These are phyloP conservation scores for Paramyrothecium roridum DNA, from an alignment of 2,329 filamentous ascomycete species.

Conservation along the genomic window DNA sequence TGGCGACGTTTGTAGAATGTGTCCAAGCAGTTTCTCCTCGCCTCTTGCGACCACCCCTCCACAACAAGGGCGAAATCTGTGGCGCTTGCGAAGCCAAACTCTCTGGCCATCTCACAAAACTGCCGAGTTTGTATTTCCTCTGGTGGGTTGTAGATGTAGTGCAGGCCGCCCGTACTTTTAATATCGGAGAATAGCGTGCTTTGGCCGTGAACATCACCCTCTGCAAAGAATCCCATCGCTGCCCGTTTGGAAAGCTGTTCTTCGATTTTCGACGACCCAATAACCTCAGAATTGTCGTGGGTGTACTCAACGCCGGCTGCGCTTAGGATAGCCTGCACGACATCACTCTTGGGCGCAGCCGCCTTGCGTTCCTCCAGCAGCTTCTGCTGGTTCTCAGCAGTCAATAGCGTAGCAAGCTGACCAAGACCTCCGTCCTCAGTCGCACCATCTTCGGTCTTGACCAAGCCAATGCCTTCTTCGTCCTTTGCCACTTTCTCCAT, in stretches of 20 bases:
- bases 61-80: slow-evolving; percentile 88
- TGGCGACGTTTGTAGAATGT: slow-evolving; percentile 72
- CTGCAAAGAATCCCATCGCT: slow-evolving; percentile 51
- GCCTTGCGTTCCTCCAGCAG: slow-evolving; percentile 28
- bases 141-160: slow-evolving; percentile 65
- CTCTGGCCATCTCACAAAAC: slow-evolving; percentile 85
- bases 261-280: slow-evolving; percentile 91
- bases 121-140: slow-evolving; percentile 72
- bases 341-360: slow-evolving; percentile 57
- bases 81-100: slow-evolving; percentile 71
- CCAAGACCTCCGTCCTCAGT: slow-evolving; percentile 66
- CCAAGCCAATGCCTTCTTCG: slow-evolving; percentile 37
- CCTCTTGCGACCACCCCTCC: slow-evolving; percentile 83
- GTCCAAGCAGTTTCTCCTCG: slow-evolving; percentile 75
- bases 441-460: slow-evolving; percentile 48
- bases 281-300: slow-evolving; percentile 92
- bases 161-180: slow-evolving; percentile 22
- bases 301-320: slow-evolving; percentile 91
- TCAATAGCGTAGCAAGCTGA: slow-evolving; percentile 61
- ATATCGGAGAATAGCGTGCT: slow-evolving; percentile 55
- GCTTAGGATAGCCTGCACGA: slow-evolving; percentile 83
- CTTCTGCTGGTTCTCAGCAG: slow-evolving; percentile 42
- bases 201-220: slow-evolving; percentile 43
- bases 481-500: slow-evolving; percentile 59
- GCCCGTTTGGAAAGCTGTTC: slow-evolving; percentile 77